A percentile compares a stretch with the other conserved stretches of the same genome.
These are phyloP conservation scores for Verticillium tricorpus DNA, from an alignment of 2,329 filamentous ascomycete species.

Conservation along the genomic window DNA sequence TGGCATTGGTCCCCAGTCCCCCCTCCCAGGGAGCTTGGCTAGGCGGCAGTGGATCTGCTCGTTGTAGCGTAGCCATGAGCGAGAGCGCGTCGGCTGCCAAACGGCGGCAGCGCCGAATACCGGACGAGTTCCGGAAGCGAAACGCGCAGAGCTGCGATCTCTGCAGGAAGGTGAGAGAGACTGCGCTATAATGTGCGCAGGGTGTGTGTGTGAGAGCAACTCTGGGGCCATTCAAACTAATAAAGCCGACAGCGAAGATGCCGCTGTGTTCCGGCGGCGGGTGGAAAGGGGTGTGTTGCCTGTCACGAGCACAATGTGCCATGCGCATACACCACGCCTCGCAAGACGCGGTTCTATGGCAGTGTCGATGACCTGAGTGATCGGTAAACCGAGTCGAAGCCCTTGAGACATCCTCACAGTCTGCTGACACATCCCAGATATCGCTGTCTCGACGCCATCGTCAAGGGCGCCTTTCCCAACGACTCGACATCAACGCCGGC, in stretches of 20 bases:
- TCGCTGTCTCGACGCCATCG: slow-evolving; percentile 29
- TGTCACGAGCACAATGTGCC: slow-evolving; percentile 26
- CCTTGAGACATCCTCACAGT: no score
- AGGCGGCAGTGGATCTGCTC: neutral
- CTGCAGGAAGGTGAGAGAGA: slow-evolving; percentile 23
- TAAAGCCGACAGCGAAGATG: slow-evolving; percentile 22
- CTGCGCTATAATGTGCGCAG: neutral
- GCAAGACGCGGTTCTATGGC: slow-evolving; percentile 32
- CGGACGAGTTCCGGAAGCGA: slow-evolving; percentile 28
- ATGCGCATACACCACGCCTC: slow-evolving; percentile 27
- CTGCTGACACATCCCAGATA: slow-evolving; percentile 15
- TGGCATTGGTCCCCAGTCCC: neutral
- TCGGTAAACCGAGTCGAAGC: slow-evolving; percentile 14
- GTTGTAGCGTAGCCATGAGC: neutral
- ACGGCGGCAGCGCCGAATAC: slow-evolving; percentile 25
- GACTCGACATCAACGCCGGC: slow-evolving; percentile 21
- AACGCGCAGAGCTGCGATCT: slow-evolving; percentile 30
- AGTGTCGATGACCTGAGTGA: slow-evolving; percentile 31
- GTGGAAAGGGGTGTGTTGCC: slow-evolving; percentile 23
- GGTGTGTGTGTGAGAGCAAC: no score
- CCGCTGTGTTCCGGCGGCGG: slow-evolving; percentile 26
- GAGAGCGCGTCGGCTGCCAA: slow-evolving; percentile 16
- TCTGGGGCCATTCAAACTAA: no score
- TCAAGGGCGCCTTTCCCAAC: slow-evolving; percentile 27
- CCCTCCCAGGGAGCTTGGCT: neutral